Evolutionary conservation across 2,329 filamentous ascomycete species (phyloP).

Genomic region (Aspergillus sp.): DNA sequence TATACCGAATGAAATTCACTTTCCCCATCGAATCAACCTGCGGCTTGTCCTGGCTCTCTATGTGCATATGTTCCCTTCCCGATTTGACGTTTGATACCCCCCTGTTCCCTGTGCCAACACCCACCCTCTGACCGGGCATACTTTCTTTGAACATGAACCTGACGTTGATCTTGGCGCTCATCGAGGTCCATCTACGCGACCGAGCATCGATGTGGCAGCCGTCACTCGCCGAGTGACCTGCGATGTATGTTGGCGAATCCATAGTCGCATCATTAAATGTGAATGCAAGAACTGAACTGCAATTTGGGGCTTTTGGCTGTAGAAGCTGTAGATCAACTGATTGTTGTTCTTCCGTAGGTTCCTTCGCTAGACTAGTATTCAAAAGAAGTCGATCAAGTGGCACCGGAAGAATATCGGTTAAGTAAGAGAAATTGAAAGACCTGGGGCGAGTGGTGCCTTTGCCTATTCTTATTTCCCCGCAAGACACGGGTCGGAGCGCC

Average conservation of each 20-base stretch:
- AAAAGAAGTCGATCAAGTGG: too few relatives aligned
- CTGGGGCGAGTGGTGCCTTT: not conserved
- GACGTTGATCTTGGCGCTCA: slow-evolving; percentile 30
- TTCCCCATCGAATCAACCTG: not conserved
- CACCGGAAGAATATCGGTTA: not conserved
- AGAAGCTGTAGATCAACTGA: too few relatives aligned
- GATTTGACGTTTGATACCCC: slow-evolving; percentile 12
- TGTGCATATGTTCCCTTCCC: slow-evolving; percentile 4
- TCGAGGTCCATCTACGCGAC: slow-evolving; percentile 14
- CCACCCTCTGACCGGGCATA: slow-evolving; percentile 14
- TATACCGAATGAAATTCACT: slow-evolving; percentile 14
- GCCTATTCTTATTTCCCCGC: not conserved
- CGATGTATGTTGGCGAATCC: slow-evolving; percentile 16
- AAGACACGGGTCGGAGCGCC: not conserved
- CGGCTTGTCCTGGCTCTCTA: slow-evolving; percentile 4
- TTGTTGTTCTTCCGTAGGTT: too few relatives aligned
- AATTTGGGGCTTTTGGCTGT: not conserved
- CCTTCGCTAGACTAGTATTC: too few relatives aligned
- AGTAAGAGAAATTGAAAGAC: not conserved
- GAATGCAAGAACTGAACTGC: slow-evolving; percentile 3
- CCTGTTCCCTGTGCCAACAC: slow-evolving; percentile 3
- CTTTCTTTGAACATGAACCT: not conserved
- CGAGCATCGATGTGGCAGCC: slow-evolving; percentile 33
- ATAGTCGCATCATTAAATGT: slow-evolving; percentile 11
- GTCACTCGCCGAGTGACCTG: slow-evolving; percentile 30